Conservation (phyloP, 345 rosid species). For the Punica granatum region DNA sequence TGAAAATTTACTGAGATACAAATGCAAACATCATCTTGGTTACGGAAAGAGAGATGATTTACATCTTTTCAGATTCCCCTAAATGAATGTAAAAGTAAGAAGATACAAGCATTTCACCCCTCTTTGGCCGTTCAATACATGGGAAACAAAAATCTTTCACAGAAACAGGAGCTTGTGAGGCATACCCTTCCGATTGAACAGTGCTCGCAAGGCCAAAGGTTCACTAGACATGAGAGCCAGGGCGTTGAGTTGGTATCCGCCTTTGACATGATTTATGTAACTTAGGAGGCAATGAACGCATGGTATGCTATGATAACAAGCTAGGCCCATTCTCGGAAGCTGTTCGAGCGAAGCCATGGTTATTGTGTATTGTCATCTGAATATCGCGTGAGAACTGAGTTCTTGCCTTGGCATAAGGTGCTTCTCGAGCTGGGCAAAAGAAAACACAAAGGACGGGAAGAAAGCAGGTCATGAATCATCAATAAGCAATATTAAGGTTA, state of each 20-base stretch:
- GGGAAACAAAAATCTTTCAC: background rate
- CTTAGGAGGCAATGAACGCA: background rate
- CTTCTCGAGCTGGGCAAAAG: conserved; percentile 68
- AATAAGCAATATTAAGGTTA: background rate
- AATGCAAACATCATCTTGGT: background rate
- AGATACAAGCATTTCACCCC: background rate
- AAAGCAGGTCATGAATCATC: background rate
- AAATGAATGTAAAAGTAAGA: background rate
- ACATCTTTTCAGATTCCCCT: background rate
- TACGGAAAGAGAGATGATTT: background rate
- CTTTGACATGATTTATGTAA: background rate
- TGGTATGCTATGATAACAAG: conserved; percentile 26
- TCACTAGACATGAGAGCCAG: background rate
- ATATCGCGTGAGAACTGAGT: conserved; percentile 73
- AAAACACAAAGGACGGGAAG: conserved; percentile 11
- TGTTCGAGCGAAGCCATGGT: conserved; percentile 58
- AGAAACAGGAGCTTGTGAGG: background rate
- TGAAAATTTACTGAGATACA: background rate
- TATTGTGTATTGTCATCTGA: conserved; percentile 70
- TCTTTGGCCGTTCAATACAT: background rate
- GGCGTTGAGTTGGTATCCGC: background rate
- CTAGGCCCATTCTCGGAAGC: conserved; percentile 45
- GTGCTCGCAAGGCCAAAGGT: background rate
- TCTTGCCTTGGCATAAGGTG: conserved; percentile 95
- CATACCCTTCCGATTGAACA: background rate